Evolutionary conservation across 2,329 filamentous ascomycete species (phyloP).

Genomic region (Fusarium concolor): DNA sequence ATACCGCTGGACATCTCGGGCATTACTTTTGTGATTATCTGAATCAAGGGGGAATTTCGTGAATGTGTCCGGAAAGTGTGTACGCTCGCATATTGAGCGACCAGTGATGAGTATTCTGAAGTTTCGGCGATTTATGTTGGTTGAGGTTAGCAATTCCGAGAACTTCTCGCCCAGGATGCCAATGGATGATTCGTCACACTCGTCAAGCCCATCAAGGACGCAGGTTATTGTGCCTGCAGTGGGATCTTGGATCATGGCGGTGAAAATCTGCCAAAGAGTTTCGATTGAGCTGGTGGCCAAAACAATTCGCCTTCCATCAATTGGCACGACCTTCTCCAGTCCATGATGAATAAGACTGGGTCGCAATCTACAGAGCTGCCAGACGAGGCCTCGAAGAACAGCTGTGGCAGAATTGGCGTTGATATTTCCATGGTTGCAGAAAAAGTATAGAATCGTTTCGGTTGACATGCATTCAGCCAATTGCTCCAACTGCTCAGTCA

Average conservation of each 20-base stretch:
- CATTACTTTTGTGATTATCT: background rate
- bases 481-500: slow-evolving; percentile 11
- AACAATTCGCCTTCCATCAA: background rate
- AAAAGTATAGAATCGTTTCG: slow-evolving; percentile 19
- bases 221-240: background rate
- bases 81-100: background rate
- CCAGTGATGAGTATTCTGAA: slow-evolving; percentile 1
- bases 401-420: slow-evolving; percentile 2
- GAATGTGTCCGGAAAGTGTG: background rate
- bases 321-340: background rate
- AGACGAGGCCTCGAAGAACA: slow-evolving; percentile 17
- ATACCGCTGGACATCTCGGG: background rate
- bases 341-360: background rate
- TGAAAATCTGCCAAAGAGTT: slow-evolving; percentile 20
- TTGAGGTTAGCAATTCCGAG: background rate
- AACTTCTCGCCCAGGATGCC: background rate
- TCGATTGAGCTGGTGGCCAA: background rate
- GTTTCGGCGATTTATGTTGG: background rate
- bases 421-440: slow-evolving; percentile 16
- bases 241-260: background rate
- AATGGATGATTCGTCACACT: slow-evolving; percentile 2
- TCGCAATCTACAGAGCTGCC: slow-evolving; percentile 14
- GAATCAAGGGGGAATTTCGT: background rate
- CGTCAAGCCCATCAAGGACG: slow-evolving; percentile 19
- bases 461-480: background rate